phyloP scores from a whole-genome alignment of 768 basidiomycete genomes.

The Russula emetica region DNA sequence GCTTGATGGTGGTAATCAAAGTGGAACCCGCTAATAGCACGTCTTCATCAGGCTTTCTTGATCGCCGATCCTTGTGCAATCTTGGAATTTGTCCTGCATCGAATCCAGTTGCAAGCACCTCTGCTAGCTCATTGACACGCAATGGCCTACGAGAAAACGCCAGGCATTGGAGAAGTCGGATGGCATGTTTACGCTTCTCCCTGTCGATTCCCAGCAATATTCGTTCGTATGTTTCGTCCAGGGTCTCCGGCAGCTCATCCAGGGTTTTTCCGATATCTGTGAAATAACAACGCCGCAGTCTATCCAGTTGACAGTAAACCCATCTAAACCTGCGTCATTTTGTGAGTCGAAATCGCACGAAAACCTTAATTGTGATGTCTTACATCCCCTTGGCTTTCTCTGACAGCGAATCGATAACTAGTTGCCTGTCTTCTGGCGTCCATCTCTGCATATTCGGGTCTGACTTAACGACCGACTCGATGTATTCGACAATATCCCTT shows the following conservation, averaged over 20 bases:
- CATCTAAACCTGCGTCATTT: background rate
- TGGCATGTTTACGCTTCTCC: background rate
- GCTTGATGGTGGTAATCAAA: background rate
- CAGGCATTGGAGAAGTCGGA: background rate
- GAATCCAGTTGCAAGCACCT: background rate
- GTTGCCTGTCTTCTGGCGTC: background rate
- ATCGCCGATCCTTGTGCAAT: background rate
- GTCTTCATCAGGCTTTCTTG: background rate
- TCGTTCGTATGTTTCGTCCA: background rate
- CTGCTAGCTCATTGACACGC: background rate
- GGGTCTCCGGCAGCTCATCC: background rate
- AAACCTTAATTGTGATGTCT: background rate
- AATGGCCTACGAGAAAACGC: background rate
- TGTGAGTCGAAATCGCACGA: background rate
- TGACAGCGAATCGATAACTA: conserved; percentile 3
- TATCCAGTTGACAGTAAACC: background rate
- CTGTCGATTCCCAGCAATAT: background rate
- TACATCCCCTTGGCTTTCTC: conserved; percentile 4
- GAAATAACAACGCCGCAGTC: background rate
- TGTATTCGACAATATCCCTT: background rate
- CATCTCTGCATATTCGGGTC: background rate
- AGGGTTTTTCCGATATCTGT: background rate
- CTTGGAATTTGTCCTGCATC: background rate
- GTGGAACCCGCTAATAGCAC: background rate
- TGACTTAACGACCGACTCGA: background rate